phyloP scores from a whole-genome alignment of 108 stramenopile genomes.

The Thalassiosira profunda region DNA sequence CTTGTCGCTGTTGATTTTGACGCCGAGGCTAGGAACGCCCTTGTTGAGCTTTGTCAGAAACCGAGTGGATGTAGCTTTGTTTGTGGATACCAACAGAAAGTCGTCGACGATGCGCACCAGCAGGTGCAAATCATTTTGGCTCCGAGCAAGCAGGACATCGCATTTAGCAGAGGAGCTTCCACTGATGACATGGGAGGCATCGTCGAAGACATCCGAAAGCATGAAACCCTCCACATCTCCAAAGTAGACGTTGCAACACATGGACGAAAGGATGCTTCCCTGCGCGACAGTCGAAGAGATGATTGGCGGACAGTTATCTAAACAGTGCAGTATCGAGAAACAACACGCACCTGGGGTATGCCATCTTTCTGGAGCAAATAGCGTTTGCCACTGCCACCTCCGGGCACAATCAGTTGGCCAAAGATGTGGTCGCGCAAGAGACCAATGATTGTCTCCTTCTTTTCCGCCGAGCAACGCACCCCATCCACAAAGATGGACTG shows the following conservation, averaged over 20 bases:
- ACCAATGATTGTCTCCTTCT: conserved; percentile 50
- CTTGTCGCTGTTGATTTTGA: conserved; percentile 77
- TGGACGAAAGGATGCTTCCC: conserved; percentile 87
- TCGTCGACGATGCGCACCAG: conserved; percentile 86
- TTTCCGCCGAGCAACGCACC: conserved; percentile 41
- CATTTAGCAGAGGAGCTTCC: conserved; percentile 10
- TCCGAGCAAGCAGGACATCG: conserved; percentile 12
- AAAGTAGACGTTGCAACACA: conserved; percentile 94
- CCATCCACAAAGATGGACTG: conserved; percentile 56
- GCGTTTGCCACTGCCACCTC: conserved; percentile 52
- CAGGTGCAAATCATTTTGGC: conserved; percentile 28
- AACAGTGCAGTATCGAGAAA: not conserved
- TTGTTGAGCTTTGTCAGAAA: conserved; percentile 66
- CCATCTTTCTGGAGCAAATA: conserved; percentile 71
- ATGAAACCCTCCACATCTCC: conserved; percentile 80
- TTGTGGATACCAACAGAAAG: conserved; percentile 77
- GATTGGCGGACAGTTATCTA: not conserved
- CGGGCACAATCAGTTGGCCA: conserved; percentile 65
- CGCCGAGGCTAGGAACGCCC: conserved; percentile 73
- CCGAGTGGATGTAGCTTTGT: conserved; percentile 20
- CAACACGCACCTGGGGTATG: conserved; percentile 57
- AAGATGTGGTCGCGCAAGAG: conserved; percentile 74
- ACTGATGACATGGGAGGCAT: conserved; percentile 18
- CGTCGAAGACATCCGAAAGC: conserved; percentile 52
- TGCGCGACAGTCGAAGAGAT: conserved; percentile 25